phyloP scores from a whole-genome alignment of 108 stramenopile genomes.

The Chaetoceros muelleri region DNA sequence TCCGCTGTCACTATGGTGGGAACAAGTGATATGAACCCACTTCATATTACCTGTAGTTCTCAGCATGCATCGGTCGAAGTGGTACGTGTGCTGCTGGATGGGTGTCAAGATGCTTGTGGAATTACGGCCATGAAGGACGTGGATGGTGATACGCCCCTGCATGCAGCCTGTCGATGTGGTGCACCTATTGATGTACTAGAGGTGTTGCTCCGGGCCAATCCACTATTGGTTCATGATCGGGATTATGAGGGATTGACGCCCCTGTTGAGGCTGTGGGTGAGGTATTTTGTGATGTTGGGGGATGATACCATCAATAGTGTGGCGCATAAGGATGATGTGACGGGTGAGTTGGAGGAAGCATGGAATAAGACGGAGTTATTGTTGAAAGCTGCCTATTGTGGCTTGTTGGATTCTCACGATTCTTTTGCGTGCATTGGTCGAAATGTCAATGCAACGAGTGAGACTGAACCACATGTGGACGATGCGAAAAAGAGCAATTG shows the following conservation, averaged over 20 bases:
- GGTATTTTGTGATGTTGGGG: slow-evolving; percentile 51
- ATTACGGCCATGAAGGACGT: slow-evolving; percentile 46
- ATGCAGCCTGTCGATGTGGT: slow-evolving; percentile 56
- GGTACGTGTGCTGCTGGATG: slow-evolving; percentile 30
- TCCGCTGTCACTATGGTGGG: slow-evolving; percentile 41
- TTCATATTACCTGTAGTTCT: slow-evolving; percentile 54
- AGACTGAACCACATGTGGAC: slow-evolving; percentile 2
- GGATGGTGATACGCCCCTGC: slow-evolving; percentile 57
- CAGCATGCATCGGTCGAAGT: slow-evolving; percentile 46
- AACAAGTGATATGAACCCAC: slow-evolving; percentile 52
- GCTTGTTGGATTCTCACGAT: slow-evolving; percentile 2
- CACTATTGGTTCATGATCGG: slow-evolving; percentile 29
- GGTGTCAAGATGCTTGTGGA: no score
- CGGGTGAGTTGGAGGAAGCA: slow-evolving; percentile 37
- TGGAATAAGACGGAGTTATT: slow-evolving; percentile 47
- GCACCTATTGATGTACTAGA: slow-evolving; percentile 45
- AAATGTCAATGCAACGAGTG: background rate
- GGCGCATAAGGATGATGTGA: slow-evolving; percentile 28
- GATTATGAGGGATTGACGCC: slow-evolving; percentile 58
- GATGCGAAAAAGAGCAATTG: slow-evolving; percentile 5
- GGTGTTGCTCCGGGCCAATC: slow-evolving; percentile 34
- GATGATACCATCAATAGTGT: slow-evolving; percentile 38
- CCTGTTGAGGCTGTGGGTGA: slow-evolving; percentile 43
- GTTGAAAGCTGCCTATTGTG: slow-evolving; percentile 20
- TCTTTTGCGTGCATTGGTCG: background rate